These are phyloP conservation scores for Cyclotella sp. DNA, from an alignment of 108 stramenopile species.

Conservation along the genomic window DNA sequence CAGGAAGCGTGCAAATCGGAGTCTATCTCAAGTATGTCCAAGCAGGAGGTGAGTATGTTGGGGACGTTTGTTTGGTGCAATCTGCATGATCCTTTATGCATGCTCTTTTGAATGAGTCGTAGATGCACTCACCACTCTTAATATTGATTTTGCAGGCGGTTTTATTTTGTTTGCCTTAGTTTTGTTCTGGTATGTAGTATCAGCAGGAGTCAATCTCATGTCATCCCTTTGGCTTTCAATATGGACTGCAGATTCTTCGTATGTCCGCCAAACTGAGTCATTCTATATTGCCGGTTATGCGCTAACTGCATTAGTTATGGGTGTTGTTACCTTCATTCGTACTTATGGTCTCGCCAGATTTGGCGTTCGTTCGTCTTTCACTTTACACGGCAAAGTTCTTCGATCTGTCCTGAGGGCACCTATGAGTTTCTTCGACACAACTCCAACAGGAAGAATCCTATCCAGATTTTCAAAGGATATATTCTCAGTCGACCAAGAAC, in stretches of 20 bases:
- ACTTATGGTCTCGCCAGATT: slow-evolving; percentile 65
- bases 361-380: slow-evolving; percentile 66
- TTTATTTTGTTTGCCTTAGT: slow-evolving; percentile 50
- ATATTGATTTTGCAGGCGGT: slow-evolving; percentile 22
- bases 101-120: too few species aligned
- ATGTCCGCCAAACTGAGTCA: slow-evolving; percentile 50
- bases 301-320: slow-evolving; percentile 43
- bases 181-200: slow-evolving; percentile 60
- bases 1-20: slow-evolving; percentile 61
- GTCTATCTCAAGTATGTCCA: slow-evolving; percentile 72
- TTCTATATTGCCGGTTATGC: slow-evolving; percentile 53
- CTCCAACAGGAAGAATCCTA: slow-evolving; percentile 91
- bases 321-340: slow-evolving; percentile 64
- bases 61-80: too few species aligned
- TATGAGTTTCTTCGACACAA: slow-evolving; percentile 92
- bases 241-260: slow-evolving; percentile 72
- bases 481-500: slow-evolving; percentile 69
- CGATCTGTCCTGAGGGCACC: slow-evolving; percentile 81
- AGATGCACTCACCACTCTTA: too few species aligned
- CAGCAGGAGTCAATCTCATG: slow-evolving; percentile 54
- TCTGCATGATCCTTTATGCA: too few species aligned
- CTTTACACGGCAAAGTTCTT: slow-evolving; percentile 62
- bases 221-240: slow-evolving; percentile 63
- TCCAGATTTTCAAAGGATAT: slow-evolving; percentile 87
- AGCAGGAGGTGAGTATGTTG: slow-evolving; percentile 49